Conservation (phyloP, 768 basidiomycete genomes). For the Tephrocybe sp. region DNA sequence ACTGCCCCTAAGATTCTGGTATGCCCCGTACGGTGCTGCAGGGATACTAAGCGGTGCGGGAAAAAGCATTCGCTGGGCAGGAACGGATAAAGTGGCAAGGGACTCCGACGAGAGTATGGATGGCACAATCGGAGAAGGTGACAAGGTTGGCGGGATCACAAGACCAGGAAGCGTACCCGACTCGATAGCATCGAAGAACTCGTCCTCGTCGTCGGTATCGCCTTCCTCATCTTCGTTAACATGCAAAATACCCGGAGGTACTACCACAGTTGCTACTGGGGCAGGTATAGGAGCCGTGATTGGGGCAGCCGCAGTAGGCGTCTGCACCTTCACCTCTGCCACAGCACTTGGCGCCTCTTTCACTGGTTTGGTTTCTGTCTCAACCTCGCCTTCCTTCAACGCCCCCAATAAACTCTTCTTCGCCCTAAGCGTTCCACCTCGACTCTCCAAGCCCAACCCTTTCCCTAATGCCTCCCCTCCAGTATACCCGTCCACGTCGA, state of each 20-base stretch:
- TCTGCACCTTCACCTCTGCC: neutral
- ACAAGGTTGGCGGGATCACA: slow-evolving; percentile 62
- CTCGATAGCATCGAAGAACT: slow-evolving; percentile 98
- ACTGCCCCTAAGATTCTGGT: slow-evolving; percentile 54
- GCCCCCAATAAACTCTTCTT: slow-evolving; percentile 2
- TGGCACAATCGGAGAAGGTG: slow-evolving; percentile 30
- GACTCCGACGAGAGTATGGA: slow-evolving; percentile 1
- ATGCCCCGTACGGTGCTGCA: slow-evolving; percentile 58
- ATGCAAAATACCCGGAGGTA: neutral
- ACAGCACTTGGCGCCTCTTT: too few relatives aligned
- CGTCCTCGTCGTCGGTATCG: slow-evolving; percentile 82
- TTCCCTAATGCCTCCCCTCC: slow-evolving; percentile 18
- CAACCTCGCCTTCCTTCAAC: too few relatives aligned
- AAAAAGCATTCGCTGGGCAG: neutral
- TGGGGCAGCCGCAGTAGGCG: neutral
- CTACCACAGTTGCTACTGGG: neutral
- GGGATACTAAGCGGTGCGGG: neutral
- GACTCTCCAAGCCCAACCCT: slow-evolving; percentile 13
- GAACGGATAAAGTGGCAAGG: neutral
- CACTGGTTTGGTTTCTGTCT: too few relatives aligned
- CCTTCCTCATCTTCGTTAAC: slow-evolving; percentile 21
- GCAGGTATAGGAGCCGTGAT: neutral
- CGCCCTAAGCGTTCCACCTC: neutral
- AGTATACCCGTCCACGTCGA: slow-evolving; percentile 31
- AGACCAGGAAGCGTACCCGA: slow-evolving; percentile 74